Evolutionary conservation across 2,329 filamentous ascomycete genomes (phyloP).

Genomic region (Blastomyces silverae): DNA sequence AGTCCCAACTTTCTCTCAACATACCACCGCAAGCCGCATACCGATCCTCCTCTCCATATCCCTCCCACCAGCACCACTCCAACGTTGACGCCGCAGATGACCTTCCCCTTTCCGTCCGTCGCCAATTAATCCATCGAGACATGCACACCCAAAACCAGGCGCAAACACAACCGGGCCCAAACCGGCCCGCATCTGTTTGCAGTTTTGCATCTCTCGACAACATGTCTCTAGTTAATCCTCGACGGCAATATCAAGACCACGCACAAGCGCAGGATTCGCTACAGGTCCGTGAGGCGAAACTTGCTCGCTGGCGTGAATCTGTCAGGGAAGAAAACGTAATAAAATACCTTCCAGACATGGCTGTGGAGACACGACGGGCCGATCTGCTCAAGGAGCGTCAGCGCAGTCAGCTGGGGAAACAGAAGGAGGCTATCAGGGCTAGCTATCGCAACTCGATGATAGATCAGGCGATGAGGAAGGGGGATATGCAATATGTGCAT

Average conservation of each 20-base stretch:
- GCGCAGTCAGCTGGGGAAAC: slow-evolving; percentile 54
- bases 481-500: slow-evolving; percentile 68
- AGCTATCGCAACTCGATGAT: slow-evolving; percentile 57
- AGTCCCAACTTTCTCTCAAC: not conserved
- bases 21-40: not conserved
- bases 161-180: not conserved
- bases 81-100: slow-evolving; percentile 46
- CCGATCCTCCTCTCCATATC: not conserved
- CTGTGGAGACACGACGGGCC: slow-evolving; percentile 35
- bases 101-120: slow-evolving; percentile 63
- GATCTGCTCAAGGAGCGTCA: slow-evolving; percentile 56
- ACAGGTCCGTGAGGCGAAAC: slow-evolving; percentile 44
- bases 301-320: slow-evolving; percentile 62
- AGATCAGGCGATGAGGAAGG: slow-evolving; percentile 68
- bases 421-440: slow-evolving; percentile 53
- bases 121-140: slow-evolving; percentile 54
- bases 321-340: slow-evolving; percentile 56
- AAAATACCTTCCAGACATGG: slow-evolving; percentile 28
- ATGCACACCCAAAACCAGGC: not conserved
- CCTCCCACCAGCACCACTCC: too few relatives aligned
- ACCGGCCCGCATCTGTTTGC: not conserved
- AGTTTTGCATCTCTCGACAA: not conserved
- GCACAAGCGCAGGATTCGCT: not conserved
- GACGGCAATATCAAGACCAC: slow-evolving; percentile 1
- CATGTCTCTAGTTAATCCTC: not conserved